Conservation (phyloP, 345 rosid genomes). For the Populus simonii region DNA sequence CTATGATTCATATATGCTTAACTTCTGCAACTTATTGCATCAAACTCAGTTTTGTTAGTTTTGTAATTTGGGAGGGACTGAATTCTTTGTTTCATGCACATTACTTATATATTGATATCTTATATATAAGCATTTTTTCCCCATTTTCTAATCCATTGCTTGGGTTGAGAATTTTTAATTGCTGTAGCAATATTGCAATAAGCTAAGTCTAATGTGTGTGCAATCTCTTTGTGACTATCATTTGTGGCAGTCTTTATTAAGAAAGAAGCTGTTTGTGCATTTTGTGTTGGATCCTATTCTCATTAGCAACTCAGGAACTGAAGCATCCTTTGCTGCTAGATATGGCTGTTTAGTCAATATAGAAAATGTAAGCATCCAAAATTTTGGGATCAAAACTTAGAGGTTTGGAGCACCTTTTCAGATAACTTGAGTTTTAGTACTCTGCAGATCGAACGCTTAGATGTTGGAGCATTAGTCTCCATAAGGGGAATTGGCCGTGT, state of each 20-base stretch:
- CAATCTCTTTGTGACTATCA: neutral
- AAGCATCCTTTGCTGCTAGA: constrained; percentile 74
- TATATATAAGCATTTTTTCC: neutral
- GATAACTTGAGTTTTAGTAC: constrained; percentile 12
- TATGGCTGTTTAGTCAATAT: constrained; percentile 69
- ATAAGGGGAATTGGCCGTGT: constrained; percentile 70
- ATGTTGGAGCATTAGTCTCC: constrained; percentile 69
- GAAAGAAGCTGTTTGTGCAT: constrained; percentile 67
- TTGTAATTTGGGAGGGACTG: neutral
- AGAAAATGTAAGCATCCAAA: constrained; percentile 59
- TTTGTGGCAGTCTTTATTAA: constrained; percentile 50
- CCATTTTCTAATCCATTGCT: neutral
- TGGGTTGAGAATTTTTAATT: neutral
- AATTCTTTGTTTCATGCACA: neutral
- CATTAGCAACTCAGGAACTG: constrained; percentile 50
- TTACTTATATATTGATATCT: neutral
- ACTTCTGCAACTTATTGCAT: neutral
- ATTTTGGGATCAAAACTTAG: neutral
- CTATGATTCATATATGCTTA: neutral
- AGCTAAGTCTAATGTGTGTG: neutral
- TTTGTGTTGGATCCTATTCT: constrained; percentile 72
- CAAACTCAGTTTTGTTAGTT: neutral
- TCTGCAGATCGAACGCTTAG: constrained; percentile 62
- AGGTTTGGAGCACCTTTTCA: neutral
- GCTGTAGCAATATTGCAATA: neutral